These are phyloP conservation scores for Graphium sp. DNA, from an alignment of 2,329 filamentous ascomycete species.

Conservation along the genomic window DNA sequence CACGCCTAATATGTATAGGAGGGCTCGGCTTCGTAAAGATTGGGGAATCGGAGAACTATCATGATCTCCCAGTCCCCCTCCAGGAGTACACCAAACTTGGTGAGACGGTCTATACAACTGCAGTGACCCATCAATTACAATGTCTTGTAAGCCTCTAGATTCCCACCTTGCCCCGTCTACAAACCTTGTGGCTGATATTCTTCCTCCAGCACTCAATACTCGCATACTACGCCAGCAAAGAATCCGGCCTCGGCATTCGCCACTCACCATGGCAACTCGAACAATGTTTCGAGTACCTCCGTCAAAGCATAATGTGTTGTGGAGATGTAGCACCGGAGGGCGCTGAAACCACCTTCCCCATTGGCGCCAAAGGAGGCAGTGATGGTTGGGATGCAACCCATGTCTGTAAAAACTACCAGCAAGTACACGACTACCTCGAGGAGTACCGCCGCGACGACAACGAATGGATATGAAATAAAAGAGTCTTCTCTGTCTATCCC, in stretches of 20 bases:
- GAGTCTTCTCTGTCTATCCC: too few relatives aligned
- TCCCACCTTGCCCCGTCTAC: neutral
- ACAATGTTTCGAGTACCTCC: conserved; percentile 30
- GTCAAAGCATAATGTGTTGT: conserved; percentile 26
- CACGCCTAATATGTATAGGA: conserved; percentile 4
- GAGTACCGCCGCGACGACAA: conserved; percentile 15
- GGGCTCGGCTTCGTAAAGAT: conserved; percentile 22
- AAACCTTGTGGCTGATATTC: neutral
- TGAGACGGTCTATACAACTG: conserved; percentile 21
- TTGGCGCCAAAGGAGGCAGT: conserved; percentile 15
- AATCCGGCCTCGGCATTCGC: conserved; percentile 5
- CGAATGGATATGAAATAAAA: conserved; percentile 15
- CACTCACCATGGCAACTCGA: conserved; percentile 19
- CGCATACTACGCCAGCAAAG: conserved; percentile 12
- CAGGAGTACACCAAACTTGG: conserved; percentile 12
- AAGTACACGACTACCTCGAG: conserved; percentile 16
- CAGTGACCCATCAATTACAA: conserved; percentile 25
- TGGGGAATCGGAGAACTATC: conserved; percentile 14
- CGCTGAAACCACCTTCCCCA: conserved; percentile 19
- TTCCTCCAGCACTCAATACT: conserved; percentile 14
- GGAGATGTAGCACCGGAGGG: conserved; percentile 27
- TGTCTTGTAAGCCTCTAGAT: conserved; percentile 15
- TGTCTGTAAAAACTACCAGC: conserved; percentile 20
- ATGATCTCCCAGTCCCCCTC: conserved; percentile 18
- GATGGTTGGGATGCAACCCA: conserved; percentile 26